Evolutionary conservation across 164 flowering plant species (phyloP), one percentile per base, ranked within the genome.

Genomic region (Dillenia turbinata): DNA sequence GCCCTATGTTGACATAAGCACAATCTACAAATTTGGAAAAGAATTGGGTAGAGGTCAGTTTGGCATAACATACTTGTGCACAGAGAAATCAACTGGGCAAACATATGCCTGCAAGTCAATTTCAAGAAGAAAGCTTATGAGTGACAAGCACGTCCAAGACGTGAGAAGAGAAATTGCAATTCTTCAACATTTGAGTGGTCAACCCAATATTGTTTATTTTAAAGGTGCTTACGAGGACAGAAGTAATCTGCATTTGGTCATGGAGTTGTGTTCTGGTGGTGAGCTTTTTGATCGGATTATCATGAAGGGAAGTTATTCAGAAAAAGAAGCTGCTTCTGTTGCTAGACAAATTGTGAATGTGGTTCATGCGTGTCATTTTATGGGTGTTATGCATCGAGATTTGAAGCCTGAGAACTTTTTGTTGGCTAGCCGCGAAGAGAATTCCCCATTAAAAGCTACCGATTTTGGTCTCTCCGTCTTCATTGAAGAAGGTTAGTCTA

Each of bases 391-490:
- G 73, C 98, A 89, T 58, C 81, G 98, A 52, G 96, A 89, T 63
- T 78, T 92, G 75, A 92, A 92, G 83, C 98, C 98, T 6, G 98
- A 92, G 76, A 92, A 92, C 70, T 89, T 92, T 81, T 73, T 92
- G 88, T 24, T 89, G 56, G 79, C 60, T 8, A 83, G 76, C 44
- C 62, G 54, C 33, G 84, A 77, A 0, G 90, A 86, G 26, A 50
- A 77, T 63, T 73, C 95, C 12, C 84, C 83, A 0, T 59, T 89
- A 19, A 92, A 92, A 69, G 86, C 88, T 47, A 92, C 81, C 0
- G 96, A 88, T 75, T 92, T 92, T 52, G 98, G 98, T 16, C 91
- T 86, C 55, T 89, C 98, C 1, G 88, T 92, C 57, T 89, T 87
- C 87, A 87, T 89, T 16, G 92, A 89, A 55, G 82, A 81, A 81